Evolutionary conservation across 306 rosid species (phyloP), one percentile per base, ranked within the genome.

Genomic region (Mimosa pudica): DNA sequence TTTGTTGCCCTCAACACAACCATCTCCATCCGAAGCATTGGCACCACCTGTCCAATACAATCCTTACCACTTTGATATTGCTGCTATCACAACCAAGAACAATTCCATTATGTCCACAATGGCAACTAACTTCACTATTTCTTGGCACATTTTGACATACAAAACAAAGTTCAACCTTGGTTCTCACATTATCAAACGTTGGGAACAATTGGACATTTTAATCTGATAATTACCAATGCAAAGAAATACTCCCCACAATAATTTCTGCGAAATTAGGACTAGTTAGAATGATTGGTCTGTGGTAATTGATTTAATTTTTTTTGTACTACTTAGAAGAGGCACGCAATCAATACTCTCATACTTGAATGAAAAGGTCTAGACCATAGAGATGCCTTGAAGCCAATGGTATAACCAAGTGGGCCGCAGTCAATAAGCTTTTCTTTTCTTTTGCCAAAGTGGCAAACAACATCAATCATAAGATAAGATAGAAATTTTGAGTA

Each of bases 51-150:
- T 49, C 17, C 55, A 49, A 49, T 24, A 55, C 61, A 55, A 55
- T 58, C 68, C 78, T 62, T 57, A 9, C 6, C 11, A 45, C 70
- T 67, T 33, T 45, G 62, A 45, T 44, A 68, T 18, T 55, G 30
- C 64, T 30, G 73, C 64, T 24, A 36, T 78, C 24, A 16, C 73
- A 36, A 74, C 52, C 51, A 79, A 42, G 60, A 69, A 12, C 36
- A 24, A 60, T 14, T 11, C 33, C 61, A 38, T 55, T 76, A 45
- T 60, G 52, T 11, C 38, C 24, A 32, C 14, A 66, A 17, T 32
- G 49, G 20, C 72, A 36, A 62, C 49, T 36, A 46, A 14, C 18
- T 66, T 10, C 20, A n/a, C 46, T 49, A 78, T 51, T 8, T 12
- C 35, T 45, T 57, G 70, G 79, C 78, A 7, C 7, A 20, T 2